Evolutionary conservation across 305 asterid genomes (phyloP), one percentile per base, ranked within the genome.

Genomic region (Stenogyne calaminthoides): DNA sequence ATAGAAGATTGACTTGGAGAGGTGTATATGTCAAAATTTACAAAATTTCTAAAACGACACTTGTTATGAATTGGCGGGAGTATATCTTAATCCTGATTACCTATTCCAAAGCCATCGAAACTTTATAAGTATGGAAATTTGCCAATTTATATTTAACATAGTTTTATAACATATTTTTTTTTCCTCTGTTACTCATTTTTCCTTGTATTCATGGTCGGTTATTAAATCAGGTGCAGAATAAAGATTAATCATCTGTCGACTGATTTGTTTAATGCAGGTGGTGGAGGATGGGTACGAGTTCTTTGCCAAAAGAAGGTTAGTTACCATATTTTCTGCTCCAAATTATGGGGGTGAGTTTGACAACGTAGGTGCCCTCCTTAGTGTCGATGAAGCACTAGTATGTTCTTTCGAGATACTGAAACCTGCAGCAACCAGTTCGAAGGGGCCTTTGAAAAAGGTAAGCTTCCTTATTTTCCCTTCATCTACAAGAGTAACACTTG

Each of bases 231-330:
- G 8, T 57, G 47, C 49, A 18, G 36, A 54, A 68, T 63, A 20
- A 57, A 49, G 18, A 49, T 62, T 71, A 66, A 34, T 40, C 22
- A 9, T 18, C 9, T 1, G 52, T 47, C 19, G 70, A 36, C 73
- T 76, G 67, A 51, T 63, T 27, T 72, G 34, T 64, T 11, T 51
- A 42, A 34, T 55, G 55, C 74, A 91, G 97, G 97, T 91, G 44
- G 97, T 91, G 73, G 97, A 91, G 84, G 97, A 91, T 78, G 97
- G 97, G 22, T 91, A 87, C 6, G 97, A 91, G 83, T 89, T 91
- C 83, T 91, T 91, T 60, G 96, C 96, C 39, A 89, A 87, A 65
- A 81, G 93, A 78, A 80, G 92, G 77, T 84, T 91, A 15, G 96
- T 89, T 36, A 91, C 95, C 5, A 81, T 91, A 71, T 91, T 91